Base-by-base conservation (phyloP, 2,329 filamentous ascomycete genomes). In the Penicillium janthinellum region DNA sequence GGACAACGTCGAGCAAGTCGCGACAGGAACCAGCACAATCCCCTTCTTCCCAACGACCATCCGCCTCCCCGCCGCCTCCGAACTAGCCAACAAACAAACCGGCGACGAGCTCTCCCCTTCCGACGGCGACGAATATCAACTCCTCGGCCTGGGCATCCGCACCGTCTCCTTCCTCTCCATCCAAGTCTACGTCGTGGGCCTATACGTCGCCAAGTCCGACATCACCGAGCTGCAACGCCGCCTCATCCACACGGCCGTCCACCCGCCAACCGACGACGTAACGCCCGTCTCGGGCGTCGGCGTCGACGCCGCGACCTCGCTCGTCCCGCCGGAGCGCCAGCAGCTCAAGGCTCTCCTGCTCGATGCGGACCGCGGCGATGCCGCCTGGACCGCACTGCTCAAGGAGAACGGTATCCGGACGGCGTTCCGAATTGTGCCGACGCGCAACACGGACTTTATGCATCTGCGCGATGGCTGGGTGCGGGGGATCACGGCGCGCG, bases 381-480 rank as follows among this genome's bases (percentile, higher is more conserved):
- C 86, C 65, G 84, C 91, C 37, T 97, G 93, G 92, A 83, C 87
- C 45, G 79, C 83, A 14, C 81, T 96, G 2, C 78, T 98, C 28
- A 81, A 82, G 59, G 81, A 88, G 0, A 82, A 86, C 3, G 84
- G 86, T 0, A 86, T 94, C n/a, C 83, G 92, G 56, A 94, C 88
- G 28, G 85, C 88, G 0, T 88, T 96, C 78, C 86, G 94, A 48
- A 89, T 99, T 64, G 88, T 94, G 2, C 95, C 95, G 0, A 92
- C 92, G n/a, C 84, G 92, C 39, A 92, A 96, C 76, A 99, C 95
- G 17, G 93, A 98, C 76, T 98, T 97, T 77, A 87, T 89, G 65
- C 95, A 99, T 75, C 77, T 99, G 63, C 86, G 94, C 42, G 95
- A 99, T 72, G 95, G 91, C 1, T 96, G 93, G 80, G 91, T 97